Evolutionary conservation across 1,284 basidiomycete genomes (phyloP), one percentile per base, ranked within the genome.

Genomic region (Stereum hirsutum): DNA sequence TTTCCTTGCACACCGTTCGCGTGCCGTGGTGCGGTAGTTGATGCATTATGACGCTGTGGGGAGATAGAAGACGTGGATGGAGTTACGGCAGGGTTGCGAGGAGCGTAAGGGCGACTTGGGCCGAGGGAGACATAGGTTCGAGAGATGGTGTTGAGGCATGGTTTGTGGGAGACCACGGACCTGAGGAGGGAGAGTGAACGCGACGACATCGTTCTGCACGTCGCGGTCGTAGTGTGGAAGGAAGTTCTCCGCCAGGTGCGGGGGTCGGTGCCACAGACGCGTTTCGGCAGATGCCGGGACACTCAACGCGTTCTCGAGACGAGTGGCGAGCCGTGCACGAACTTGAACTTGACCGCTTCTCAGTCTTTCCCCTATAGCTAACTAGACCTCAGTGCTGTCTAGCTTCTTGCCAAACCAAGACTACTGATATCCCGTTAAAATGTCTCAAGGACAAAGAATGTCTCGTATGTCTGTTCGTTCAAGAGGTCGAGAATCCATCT

Each of bases 401-500:
- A n/a, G n/a, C n/a, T n/a, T n/a, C n/a, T n/a, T n/a, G n/a, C n/a
- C n/a, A n/a, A n/a, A n/a, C n/a, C n/a, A n/a, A n/a, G n/a, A n/a
- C n/a, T n/a, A n/a, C n/a, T n/a, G n/a, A n/a, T 33, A 15, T 3
- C 17, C 10, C 14, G 20, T 3, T 19, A 21, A 12, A 42, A 46
- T 49, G 38, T 46, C 51, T 27, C 38, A 42, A 21, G 46, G 42
- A 41, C 50, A 44, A 23, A 43, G 46, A 41, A 33, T 37, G 19
- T 52, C 46, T 17, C 40, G 48, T 42, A 61, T 76, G 12, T 84
- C 82, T 23, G 66, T 73, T 17, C 67, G 72, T 31, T 74, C 75
- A 27, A 71, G 75, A 53, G 70, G 74, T 1, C 63, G 84, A 46
- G 81, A 85, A 27, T 86, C 83, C 1, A 65, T 85, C 4, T 86